Base-by-base conservation (phyloP, 768 basidiomycete species). In the Baorangia bicolor region DNA sequence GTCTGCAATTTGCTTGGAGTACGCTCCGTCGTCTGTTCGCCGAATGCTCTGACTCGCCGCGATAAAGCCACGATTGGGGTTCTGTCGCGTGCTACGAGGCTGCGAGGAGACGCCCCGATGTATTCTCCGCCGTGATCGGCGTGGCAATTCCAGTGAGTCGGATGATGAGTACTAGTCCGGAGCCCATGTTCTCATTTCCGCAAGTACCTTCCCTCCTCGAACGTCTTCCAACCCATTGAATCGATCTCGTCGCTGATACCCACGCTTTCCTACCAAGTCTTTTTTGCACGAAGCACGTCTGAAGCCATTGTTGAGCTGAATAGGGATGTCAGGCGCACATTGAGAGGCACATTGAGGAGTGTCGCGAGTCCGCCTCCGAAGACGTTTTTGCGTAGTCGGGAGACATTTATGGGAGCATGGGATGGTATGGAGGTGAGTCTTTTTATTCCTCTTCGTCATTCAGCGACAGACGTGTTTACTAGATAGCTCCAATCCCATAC, bases 1-100 rank as follows among this genome's bases (percentile, higher is more conserved):
- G n/a, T n/a, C n/a, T n/a, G n/a, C n/a, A 81, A 73, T 83, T 37
- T 88, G 84, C 60, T 73, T 90, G 54, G 88, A 87, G 86, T 86
- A 55, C 37, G 76, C 25, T 39, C 43, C 23, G n/a, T 13, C 16
- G 6, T 20, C 41, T 38, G 37, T 27, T n/a, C 43, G 28, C 16
- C 16, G 25, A 18, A 20, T 40, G 20, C 23, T 50, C 42, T 41
- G 21, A 52, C 20, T 27, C 18, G 18, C 25, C 47, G 34, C 7
- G 10, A 30, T 28, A 12, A 30, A 87, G 87, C 18, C 88, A 90
- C 63, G 88, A 90, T 59, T 90, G 88, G 88, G 88, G 88, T 31
- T 73, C 85, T 3, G 75, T 79, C 51, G 52, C 84, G 2, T 88
- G 87, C 58, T 85, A 82, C 61, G 85, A 88, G 65, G 81, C 84